Percentiles rank a stretch among this genome's conserved stretches.
These are phyloP conservation scores for Gastrodia elata DNA, from an alignment of 106 monocot genomes.

Conservation along the genomic window DNA sequence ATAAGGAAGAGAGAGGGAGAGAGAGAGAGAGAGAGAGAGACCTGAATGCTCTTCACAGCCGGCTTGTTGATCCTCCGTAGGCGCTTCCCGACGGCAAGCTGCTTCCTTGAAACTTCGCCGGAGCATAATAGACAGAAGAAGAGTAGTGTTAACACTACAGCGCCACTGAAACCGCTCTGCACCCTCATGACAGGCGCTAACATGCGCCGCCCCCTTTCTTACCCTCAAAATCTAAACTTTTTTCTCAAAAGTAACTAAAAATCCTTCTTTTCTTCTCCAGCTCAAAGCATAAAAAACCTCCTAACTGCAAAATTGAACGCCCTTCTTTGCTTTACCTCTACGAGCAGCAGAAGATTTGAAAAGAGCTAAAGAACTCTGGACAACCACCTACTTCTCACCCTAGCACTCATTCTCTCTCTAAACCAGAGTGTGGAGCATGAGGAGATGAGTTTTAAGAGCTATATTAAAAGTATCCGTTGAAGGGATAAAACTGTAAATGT, in stretches of 20 bases:
- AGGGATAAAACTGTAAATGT: constrained; percentile 3
- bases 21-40: not conserved
- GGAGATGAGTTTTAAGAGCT: not conserved
- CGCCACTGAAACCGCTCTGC: not conserved
- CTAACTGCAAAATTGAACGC: not conserved
- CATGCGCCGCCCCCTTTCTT: constrained; percentile 12
- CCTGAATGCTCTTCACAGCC: constrained; percentile 61
- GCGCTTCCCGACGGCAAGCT: constrained; percentile 28
- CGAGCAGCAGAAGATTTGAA: not conserved
- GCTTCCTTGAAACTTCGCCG: constrained; percentile 7
- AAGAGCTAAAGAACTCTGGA: not conserved
- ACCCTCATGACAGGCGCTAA: constrained; percentile 8
- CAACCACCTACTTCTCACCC: not conserved
- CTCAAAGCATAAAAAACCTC: not conserved
- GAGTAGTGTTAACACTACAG: constrained; percentile 1
- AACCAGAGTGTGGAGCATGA: not conserved
- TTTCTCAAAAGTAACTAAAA: not conserved
- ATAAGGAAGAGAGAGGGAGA: not conserved
- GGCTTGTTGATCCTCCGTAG: constrained; percentile 67
- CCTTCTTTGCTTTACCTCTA: not conserved
- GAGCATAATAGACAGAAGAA: constrained; percentile 23
- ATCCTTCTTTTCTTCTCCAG: not conserved
- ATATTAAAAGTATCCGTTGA: constrained; percentile 8
- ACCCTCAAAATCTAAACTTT: not conserved
- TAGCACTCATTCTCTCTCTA: not conserved